A percentile compares a stretch with the other conserved stretches of the same genome.
These are phyloP conservation scores for Populus tremula DNA, from an alignment of 345 rosid species.

Conservation along the genomic window DNA sequence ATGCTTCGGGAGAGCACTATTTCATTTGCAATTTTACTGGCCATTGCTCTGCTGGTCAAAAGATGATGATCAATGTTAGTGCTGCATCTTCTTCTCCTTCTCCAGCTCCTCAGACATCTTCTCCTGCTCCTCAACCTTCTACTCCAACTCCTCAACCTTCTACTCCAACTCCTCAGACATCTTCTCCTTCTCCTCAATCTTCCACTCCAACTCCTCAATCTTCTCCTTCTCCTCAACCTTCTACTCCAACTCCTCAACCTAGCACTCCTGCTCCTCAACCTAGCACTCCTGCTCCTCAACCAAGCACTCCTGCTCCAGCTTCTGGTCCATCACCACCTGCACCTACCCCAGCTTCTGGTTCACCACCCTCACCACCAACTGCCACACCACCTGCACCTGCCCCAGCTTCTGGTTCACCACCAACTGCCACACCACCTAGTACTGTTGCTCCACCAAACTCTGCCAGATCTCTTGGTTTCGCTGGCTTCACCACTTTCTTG, in stretches of 20 bases:
- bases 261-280: no score
- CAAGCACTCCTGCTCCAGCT: no score
- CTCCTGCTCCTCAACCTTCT: no score
- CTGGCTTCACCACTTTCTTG: conserved; percentile 30
- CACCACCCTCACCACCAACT: background rate
- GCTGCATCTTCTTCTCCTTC: conserved; percentile 18
- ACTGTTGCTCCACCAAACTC: conserved; percentile 34
- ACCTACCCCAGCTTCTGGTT: conserved; percentile 1
- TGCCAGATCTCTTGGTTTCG: conserved; percentile 33
- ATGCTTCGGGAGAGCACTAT: conserved; percentile 20
- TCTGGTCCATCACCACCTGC: no score
- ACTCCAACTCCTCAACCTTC: no score
- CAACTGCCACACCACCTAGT: conserved; percentile 23
- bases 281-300: no score
- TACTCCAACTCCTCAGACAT: no score
- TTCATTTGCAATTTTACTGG: conserved; percentile 17
- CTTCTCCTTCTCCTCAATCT: no score
- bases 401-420: conserved; percentile 7
- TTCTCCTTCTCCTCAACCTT: background rate
- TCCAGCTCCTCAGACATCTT: background rate
- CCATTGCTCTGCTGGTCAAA: conserved; percentile 28
- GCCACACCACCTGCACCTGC: conserved; percentile 7
- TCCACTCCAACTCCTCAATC: no score
- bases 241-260: conserved; percentile 20
- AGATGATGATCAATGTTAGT: conserved; percentile 20